Base-by-base conservation (phyloP, 2,329 filamentous ascomycete genomes). In the Paramyrothecium roridum region DNA sequence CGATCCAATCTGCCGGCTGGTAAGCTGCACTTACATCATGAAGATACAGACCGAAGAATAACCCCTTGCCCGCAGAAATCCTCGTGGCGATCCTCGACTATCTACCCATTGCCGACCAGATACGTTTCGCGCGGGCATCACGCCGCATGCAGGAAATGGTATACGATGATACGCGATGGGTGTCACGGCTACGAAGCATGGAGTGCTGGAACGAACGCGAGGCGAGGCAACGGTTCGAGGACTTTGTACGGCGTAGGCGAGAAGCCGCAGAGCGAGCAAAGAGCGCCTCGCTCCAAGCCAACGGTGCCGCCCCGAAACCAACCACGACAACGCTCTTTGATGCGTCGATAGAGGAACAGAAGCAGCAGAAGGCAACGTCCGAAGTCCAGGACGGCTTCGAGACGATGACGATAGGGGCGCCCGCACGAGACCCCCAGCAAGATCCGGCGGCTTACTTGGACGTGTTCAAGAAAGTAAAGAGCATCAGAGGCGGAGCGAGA, bases 131-230 rank as follows among this genome's bases (percentile, higher is more conserved):
- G 48, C 87, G 88, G 59, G 87, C 90, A 22, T 96, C 91, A 56
- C 89, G 85, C 67, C 89, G 91, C 57, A 85, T 98, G 81, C 88
- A 89, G 68, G 95, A 99, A 74, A 99, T 99, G 93, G 93, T 97
- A 3, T 99, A 98, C 73, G 95, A 99, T 71, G 95, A 99, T 72
- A 91, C 92, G 51, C 84, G 93, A 76, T 99, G 95, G 95, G 89
- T 98, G 43, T 86, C 90, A 60, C 84, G 90, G 59, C 74, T 99
- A 54, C 89, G 89, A 69, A 86, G 82, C 56, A 96, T 99, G 86
- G 90, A 88, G 2, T 89, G 90, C 62, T 99, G 95, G 95, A 88
- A 96, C 67, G 95, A 99, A 69, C 72, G 78, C 3, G 93, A 96
- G 69, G 95, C 95, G 4, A 83, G 93, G 57, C 86, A 84, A 62